Evolutionary conservation across 495 filamentous ascomycete genomes (phyloP).

Genomic region (Pseudevernia furfuracea): DNA sequence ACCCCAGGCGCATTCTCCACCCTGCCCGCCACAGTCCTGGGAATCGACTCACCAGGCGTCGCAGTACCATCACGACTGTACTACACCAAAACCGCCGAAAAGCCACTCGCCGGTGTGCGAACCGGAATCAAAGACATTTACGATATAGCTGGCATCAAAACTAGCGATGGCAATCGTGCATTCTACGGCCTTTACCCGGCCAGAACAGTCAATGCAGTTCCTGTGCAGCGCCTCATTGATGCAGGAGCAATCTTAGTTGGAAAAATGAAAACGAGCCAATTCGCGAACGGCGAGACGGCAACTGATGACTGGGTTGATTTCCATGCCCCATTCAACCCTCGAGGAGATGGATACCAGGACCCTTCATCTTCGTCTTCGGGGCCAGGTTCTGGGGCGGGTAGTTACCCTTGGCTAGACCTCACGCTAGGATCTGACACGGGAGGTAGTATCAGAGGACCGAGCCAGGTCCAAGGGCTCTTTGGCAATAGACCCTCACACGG

Average conservation of each 20-base stretch:
- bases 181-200: constrained; percentile 48
- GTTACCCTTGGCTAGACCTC: constrained; percentile 52
- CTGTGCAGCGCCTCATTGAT: constrained; percentile 50
- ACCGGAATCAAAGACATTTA: constrained; percentile 58
- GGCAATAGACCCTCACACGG: constrained; percentile 46
- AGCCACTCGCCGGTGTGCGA: constrained; percentile 45
- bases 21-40: constrained; percentile 37
- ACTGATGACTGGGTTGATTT: constrained; percentile 50
- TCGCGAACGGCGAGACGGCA: constrained; percentile 48
- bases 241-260: constrained; percentile 54
- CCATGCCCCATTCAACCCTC: constrained; percentile 48
- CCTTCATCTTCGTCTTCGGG: constrained; percentile 42
- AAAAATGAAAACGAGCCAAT: constrained; percentile 52
- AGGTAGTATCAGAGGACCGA: constrained; percentile 41
- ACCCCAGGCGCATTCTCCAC: constrained; percentile 32
- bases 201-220: constrained; percentile 37
- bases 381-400: constrained; percentile 39
- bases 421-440: constrained; percentile 46
- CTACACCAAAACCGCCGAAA: constrained; percentile 34
- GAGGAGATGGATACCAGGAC: constrained; percentile 51
- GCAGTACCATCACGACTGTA: constrained; percentile 51
- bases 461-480: constrained; percentile 41
- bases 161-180: constrained; percentile 46
- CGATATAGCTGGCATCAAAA: constrained; percentile 47
- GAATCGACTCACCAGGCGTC: constrained; percentile 32